Conservation (phyloP, 148 eudicot species). For the Limonium bicolor region DNA sequence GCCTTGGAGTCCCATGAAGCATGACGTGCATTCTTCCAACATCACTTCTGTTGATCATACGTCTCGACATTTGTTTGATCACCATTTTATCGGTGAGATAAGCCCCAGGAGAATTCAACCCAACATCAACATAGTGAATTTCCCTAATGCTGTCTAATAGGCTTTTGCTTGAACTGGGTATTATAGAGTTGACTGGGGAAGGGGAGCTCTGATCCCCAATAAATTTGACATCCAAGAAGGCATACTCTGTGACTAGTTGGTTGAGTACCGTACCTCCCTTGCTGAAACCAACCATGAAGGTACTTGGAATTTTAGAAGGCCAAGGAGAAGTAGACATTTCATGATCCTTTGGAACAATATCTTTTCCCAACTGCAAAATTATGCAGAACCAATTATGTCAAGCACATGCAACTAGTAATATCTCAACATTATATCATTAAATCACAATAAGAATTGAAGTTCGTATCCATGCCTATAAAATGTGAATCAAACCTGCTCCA, state of each 20-base stretch:
- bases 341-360: constrained; percentile 11
- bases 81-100: constrained; percentile 42
- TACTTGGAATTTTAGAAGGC: constrained; percentile 21
- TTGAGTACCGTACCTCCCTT: constrained; percentile 81
- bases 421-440: too few species aligned
- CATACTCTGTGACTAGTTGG: constrained; percentile 66
- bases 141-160: constrained; percentile 60
- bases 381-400: too few species aligned
- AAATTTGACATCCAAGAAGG: constrained; percentile 12
- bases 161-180: constrained; percentile 48
- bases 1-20: constrained; percentile 91
- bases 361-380: constrained; percentile 25
- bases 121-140: constrained; percentile 86
- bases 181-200: constrained; percentile 11
- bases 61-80: constrained; percentile 28
- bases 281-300: constrained; percentile 73
- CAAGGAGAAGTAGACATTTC: constrained; percentile 17
- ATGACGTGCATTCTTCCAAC: constrained; percentile 31
- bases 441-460: not conserved
- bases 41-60: constrained; percentile 11
- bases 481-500: constrained; percentile 36
- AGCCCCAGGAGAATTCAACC: constrained; percentile 69
- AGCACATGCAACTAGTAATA: too few species aligned
- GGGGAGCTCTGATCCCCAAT: too few species aligned
- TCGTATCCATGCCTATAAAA: not conserved